phyloP scores from a whole-genome alignment of 345 rosid genomes.

The Eucalyptus leucophloia region DNA sequence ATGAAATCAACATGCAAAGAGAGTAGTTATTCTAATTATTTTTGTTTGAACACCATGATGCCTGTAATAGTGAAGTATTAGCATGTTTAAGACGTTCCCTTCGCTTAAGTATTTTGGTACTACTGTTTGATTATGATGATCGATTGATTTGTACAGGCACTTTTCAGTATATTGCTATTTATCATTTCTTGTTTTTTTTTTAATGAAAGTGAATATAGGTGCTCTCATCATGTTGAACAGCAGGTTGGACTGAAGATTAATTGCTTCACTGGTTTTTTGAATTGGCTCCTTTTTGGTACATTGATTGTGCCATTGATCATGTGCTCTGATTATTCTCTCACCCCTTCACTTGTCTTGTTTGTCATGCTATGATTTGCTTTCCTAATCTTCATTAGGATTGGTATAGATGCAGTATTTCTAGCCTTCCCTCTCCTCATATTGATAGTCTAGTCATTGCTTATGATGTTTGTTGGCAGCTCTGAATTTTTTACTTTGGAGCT shows the following conservation, averaged over 20 bases:
- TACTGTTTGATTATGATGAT: neutral
- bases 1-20: neutral
- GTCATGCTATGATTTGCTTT: neutral
- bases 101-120: neutral
- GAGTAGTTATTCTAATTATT: neutral
- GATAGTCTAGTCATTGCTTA: neutral
- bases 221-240: neutral
- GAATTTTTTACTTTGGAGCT: neutral
- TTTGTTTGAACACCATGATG: neutral
- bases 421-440: neutral
- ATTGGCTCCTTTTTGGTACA: neutral
- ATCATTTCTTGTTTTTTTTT: neutral
- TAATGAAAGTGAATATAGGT: neutral
- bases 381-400: neutral
- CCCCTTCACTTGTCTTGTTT: neutral
- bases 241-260: neutral
- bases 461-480: neutral
- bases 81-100: neutral
- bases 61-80: neutral
- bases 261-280: neutral
- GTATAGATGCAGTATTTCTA: neutral
- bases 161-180: neutral
- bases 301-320: neutral
- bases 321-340: neutral
- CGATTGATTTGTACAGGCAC: neutral